Base-by-base conservation (phyloP, 306 rosid species). In the Gastrolobium villosum region DNA sequence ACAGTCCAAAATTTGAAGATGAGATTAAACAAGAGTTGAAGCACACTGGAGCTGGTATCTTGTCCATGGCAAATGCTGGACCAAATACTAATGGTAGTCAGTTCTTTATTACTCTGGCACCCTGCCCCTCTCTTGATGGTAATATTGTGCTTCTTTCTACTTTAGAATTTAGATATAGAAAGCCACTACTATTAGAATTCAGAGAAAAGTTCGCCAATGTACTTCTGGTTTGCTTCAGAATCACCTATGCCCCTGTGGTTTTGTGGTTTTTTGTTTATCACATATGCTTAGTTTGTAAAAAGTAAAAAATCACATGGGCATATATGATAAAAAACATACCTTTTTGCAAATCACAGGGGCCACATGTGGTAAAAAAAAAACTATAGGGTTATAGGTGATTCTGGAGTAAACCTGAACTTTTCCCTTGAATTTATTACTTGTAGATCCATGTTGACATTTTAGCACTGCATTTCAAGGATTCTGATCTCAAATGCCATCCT, bases 31-130 rank as follows among this genome's bases (percentile, higher is more conserved):
- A 78, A 9, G 99, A 96, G 90, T 84, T 96, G 90, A 96, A 96
- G 89, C 99, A 96, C 73, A 93, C 99, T 28, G 99, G 99, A 74
- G 99, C 99, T 59, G 99, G 99, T 48, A 90, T 96, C 79, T 85
- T 96, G 77, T 96, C 99, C 45, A 96, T 96, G 99, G 99, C 98
- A 41, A 96, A 96, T 83, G 97, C 98, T 76, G 99, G 99, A 62
- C 96, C 96, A 4, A 77, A 96, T 81, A 85, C 97, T 43, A 96
- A 96, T 81, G 98, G 99, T 28, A 96, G 99, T 85, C 99, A 96
- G 79, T 93, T 96, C 88, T 93, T 96, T 68, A 87, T 96, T 81
- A 96, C 99, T 48, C 81, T 96, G 14, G 92, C 99, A 9, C 99
- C 99, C 10, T 96, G 99, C 79, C 94, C 98, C 2, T 91, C 99